These are phyloP conservation scores for Penicillium silybi DNA, from an alignment of 495 filamentous ascomycete species.

Conservation along the genomic window DNA sequence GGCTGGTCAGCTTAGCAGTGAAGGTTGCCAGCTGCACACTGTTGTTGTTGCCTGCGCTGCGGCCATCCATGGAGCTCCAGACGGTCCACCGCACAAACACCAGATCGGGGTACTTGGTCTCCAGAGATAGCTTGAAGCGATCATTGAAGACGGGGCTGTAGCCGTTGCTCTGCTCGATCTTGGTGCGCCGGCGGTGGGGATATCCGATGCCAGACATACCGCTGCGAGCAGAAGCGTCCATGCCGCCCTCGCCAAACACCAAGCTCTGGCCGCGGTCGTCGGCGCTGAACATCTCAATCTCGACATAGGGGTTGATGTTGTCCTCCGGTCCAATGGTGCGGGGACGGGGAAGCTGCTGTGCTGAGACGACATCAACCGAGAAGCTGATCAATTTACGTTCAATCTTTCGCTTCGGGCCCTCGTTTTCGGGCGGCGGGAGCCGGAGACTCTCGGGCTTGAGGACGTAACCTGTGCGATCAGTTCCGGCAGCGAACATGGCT, in stretches of 20 bases:
- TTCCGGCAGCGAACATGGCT: conserved; percentile 95
- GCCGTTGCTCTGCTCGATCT: conserved; percentile 77
- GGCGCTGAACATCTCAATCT: conserved; percentile 89
- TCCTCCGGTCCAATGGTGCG: conserved; percentile 63
- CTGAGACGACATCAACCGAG: conserved; percentile 83
- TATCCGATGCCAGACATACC: conserved; percentile 68
- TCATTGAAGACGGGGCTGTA: conserved; percentile 86
- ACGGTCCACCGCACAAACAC: conserved; percentile 95
- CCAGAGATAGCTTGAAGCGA: conserved; percentile 68
- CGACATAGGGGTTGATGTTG: conserved; percentile 85
- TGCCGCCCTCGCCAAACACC: conserved; percentile 61
- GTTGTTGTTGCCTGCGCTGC: conserved; percentile 57
- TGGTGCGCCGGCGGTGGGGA: conserved; percentile 73
- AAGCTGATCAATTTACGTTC: conserved; percentile 78
- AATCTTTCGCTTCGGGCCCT: conserved; percentile 28
- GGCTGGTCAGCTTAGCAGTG: conserved; percentile 83
- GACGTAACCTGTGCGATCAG: conserved; percentile 84
- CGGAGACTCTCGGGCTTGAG: conserved; percentile 87
- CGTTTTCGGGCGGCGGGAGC: conserved; percentile 47
- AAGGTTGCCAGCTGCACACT: conserved; percentile 73
- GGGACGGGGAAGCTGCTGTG: conserved; percentile 87
- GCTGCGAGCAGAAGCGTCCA: conserved; percentile 64
- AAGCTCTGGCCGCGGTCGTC: conserved; percentile 77
- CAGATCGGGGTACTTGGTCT: conserved; percentile 86
- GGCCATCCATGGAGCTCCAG: conserved; percentile 71